A percentile compares a stretch with the other conserved stretches of the same genome.
These are phyloP conservation scores for Lactarius hengduanensis DNA, from an alignment of 768 basidiomycete genomes.

Conservation along the genomic window DNA sequence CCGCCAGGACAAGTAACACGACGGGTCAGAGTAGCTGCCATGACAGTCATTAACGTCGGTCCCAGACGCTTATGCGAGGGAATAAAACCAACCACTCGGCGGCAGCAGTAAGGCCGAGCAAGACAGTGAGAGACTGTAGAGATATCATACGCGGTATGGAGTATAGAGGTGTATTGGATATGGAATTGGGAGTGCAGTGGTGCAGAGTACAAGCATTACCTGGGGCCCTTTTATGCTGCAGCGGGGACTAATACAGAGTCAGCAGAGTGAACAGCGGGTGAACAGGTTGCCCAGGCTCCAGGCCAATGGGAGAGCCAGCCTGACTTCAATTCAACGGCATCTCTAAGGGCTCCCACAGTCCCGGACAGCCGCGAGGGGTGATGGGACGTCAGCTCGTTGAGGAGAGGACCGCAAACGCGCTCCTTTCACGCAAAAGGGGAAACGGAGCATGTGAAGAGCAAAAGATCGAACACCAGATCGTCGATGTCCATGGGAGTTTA, in stretches of 20 bases:
- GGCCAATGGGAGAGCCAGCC: background rate
- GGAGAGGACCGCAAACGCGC: background rate
- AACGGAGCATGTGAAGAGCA: background rate
- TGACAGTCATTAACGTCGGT: background rate
- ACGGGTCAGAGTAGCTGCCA: background rate
- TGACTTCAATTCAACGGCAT: background rate
- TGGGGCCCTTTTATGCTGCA: background rate
- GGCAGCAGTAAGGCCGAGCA: slow-evolving; percentile 22
- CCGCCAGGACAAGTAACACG: background rate
- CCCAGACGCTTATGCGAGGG: background rate
- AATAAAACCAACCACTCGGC: slow-evolving; percentile 19
- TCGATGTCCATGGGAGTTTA: background rate
- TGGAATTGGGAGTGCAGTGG: slow-evolving; percentile 1
- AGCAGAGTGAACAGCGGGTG: slow-evolving; percentile 1
- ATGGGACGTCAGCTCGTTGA: background rate
- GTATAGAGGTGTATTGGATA: background rate
- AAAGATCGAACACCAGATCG: background rate
- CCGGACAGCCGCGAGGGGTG: background rate
- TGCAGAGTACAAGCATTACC: background rate
- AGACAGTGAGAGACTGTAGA: slow-evolving; percentile 30
- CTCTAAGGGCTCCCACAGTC: background rate
- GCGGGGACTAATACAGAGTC: background rate
- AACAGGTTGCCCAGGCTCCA: background rate
- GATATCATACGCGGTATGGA: slow-evolving; percentile 25
- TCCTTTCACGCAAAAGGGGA: background rate